Base-by-base conservation (phyloP, 2,329 filamentous ascomycete species). In the Neofusicoccum parvum region DNA sequence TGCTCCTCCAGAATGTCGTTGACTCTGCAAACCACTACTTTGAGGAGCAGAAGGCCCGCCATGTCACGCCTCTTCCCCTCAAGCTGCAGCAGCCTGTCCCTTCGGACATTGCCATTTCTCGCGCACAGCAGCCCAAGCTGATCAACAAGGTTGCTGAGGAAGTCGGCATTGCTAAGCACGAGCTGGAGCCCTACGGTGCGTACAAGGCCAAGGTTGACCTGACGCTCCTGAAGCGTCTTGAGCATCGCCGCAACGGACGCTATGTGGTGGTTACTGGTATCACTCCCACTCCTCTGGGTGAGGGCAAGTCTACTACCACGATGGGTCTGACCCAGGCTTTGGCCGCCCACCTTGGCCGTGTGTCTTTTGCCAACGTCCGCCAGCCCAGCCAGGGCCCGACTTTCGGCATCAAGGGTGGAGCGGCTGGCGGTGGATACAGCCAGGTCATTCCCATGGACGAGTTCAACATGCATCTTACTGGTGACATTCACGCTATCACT, bases 361-460 rank as follows among this genome's bases (percentile, higher is more conserved):
- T 98, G 70, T 91, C 91, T 3, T 98, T 99, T 78, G 95, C 95
- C 79, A 98, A 99, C 76, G 95, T 99, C 59, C 89, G 95, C 67
- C 95, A 99, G 78, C 95, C 95, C 59, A 97, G 92, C 73, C 95
- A 98, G 82, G 95, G 95, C 4, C 95, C 95, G 65, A 99, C 95
- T 0, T 99, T 99, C 77, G 95, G 95, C 74, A 98, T 99, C 85
- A 99, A 99, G 85, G 95, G 95, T 68, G 95, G 95, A 73, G 95
- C 95, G 67, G 95, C 95, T 65, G 95, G 95, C 73, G 95, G 95
- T 78, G 95, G 95, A 45, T 99, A 98, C 87, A 97, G 92, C 78
- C 95, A 99, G 79, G 95, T 99, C 75, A 98, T 99, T 73, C 95
- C 95, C 66, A 99, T 99, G 95, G 95, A 99, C 73, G 95, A 99